phyloP scores from a whole-genome alignment of 805 yeast species.

The Pichia heedii region DNA sequence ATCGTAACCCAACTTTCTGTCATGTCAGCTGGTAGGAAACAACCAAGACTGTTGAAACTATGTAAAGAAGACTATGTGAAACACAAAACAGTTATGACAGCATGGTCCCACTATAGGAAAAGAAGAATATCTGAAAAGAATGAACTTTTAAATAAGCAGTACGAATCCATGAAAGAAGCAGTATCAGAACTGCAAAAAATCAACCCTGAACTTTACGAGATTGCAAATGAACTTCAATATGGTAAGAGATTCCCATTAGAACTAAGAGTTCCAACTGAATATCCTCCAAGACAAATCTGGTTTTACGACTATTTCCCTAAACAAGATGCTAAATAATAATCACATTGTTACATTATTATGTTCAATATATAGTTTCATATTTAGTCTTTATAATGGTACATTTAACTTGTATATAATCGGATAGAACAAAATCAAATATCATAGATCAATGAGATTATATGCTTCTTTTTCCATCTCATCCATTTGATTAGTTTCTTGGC shows the following conservation, averaged over 20 bases:
- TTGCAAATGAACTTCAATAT: conserved; percentile 50
- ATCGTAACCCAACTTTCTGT: conserved; percentile 58
- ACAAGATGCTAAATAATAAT: conserved; percentile 8
- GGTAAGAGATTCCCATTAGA: conserved; percentile 72
- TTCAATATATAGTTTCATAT: not conserved
- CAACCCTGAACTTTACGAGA: conserved; percentile 46
- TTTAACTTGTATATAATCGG: not conserved
- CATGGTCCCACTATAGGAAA: conserved; percentile 64
- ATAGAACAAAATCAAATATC: too few relatives aligned
- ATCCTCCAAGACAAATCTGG: conserved; percentile 80
- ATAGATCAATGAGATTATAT: too few relatives aligned
- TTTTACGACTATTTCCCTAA: conserved; percentile 40
- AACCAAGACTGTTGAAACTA: conserved; percentile 71
- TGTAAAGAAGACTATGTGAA: conserved; percentile 76
- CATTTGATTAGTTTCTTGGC: too few relatives aligned
- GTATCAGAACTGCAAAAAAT: conserved; percentile 54
- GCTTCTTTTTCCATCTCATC: too few relatives aligned
- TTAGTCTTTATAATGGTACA: too few relatives aligned
- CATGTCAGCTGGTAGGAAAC: conserved; percentile 77
- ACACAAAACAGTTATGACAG: conserved; percentile 72
- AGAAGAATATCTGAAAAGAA: conserved; percentile 38
- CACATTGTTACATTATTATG: not conserved
- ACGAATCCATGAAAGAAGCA: conserved; percentile 55
- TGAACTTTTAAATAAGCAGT: conserved; percentile 48
- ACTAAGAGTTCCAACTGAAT: conserved; percentile 80